Evolutionary conservation across 441 rosid species (phyloP), one percentile per base, ranked within the genome.

Genomic region (Cnidoscolus chayamansa): DNA sequence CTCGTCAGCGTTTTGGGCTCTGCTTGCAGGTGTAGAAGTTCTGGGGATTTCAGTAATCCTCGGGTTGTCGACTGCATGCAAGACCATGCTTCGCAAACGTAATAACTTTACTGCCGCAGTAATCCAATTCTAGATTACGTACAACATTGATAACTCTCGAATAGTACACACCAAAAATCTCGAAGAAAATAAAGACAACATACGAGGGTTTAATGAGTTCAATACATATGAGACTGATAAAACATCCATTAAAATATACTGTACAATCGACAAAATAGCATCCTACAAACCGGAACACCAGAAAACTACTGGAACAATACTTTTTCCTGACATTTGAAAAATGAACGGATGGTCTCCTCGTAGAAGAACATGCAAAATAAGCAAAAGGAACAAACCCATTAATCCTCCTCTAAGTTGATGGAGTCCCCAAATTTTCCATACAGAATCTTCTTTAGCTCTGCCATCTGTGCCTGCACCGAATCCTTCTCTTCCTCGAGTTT

Each of bases 381-480:
- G 13, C 32, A 49, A 68, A 73, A 25, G 3, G 25, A 60, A 63
- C 53, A 10, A 40, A 20, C 59, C 53, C 7, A 58, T 79, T 68
- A 93, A 66, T 92, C 95, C 81, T 94, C 98, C 86, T 92, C 98
- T 25, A 92, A 85, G 79, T 94, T 94, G 81, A 89, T 94, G 65
- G 98, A 90, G 68, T 90, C 91, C 72, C 85, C 83, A 74, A 94
- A 92, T 86, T 94, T 94, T 5, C 86, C 95, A 30, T 94, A 94
- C 80, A 94, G 64, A 15, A 89, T 75, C 71, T 89, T 92, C 90
- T 94, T 94, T 71, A 94, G 50, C 76, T 84, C 88, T 0, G 90
- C 86, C 98, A 89, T 94, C 79, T 86, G 91, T 0, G 83, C 81
- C 0, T 82, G 74, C 16, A 89, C 57, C 0, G 89, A 78, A 16